Base-by-base conservation (phyloP, 352 stramenopile genomes). In the Globisporangium nunn region DNA sequence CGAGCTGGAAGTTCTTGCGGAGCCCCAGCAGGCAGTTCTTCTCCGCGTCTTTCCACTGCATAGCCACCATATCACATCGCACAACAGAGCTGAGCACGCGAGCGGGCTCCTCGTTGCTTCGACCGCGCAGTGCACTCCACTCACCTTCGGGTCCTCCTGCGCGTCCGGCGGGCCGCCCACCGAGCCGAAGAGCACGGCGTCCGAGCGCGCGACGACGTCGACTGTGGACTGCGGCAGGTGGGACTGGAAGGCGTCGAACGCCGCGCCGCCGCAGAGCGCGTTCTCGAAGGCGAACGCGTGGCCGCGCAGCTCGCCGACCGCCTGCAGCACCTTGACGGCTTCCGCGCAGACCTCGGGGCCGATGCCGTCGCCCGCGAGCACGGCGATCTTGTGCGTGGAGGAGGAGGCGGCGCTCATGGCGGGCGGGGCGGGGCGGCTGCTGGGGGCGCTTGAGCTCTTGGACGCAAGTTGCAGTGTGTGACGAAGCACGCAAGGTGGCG, bases 11-110 rank as follows among this genome's bases (percentile, higher is more conserved):
- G 72, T 97, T 88, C 80, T 98, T 98, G 56, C 97, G 81, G 86
- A 99, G 97, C 18, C 96, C 96, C 30, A 99, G 74, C 52, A 99
- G 78, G 46, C 96, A 98, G 62, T 95, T 98, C 81, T 99, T 98
- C 53, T 94, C 84, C 1, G 84, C 84, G 54, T 94, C 80, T 56
- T 94, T 94, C 84, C 84, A 94, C 80, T 82, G 14, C 41, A 10
- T 4, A 14, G 35, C 12, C 35, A 40, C 6, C 6, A 40, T 12
- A 40, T 12, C 5, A 11, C 8, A 17, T 17, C 8, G 10, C 37
- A 15, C 7, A 4, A 41, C 23, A 23, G 37, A 3, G 11, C 10
- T 41, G 10, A 41, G 37, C 37, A 4, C 4, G 10, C 8, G 2
- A 41, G 6, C 2, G 15, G 11, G 10, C 14, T 10, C 37, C 15